Base-by-base conservation (phyloP, 768 basidiomycete genomes). In the Hygrocybe coccinea region DNA sequence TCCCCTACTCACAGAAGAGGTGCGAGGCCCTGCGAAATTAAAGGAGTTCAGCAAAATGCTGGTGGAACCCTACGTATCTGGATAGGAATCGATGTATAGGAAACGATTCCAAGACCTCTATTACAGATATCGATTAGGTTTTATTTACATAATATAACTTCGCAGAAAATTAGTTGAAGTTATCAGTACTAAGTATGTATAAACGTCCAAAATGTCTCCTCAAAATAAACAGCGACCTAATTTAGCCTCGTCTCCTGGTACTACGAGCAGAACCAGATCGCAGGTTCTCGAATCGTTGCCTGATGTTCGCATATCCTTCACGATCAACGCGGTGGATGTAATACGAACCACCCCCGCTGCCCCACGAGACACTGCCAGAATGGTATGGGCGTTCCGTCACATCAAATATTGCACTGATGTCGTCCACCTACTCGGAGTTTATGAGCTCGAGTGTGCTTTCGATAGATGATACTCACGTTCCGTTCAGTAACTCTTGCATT, bases 1-100 rank as follows among this genome's bases (percentile, higher is more conserved):
- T 47, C 97, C 97, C 2, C 74, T 99, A 35, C 82, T 98, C 52
- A 97, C 94, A 4, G 95, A 98, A 68, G 97, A 98, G 72, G 95
- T 98, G 3, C 82, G 97, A 63, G 97, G 97, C 4, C 91, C 92
- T 0, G 88, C 93, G 71, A 95, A 91, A 74, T 81, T 99, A 56
- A 85, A 86, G 65, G 86, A 91, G 67, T 97, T 97, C 67, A 93
- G 91, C 71, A 83, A 86, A 74, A 91, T 95, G 90, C 80, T 95
- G 17, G 84, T 94, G 43, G 79, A 84, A 63, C 90, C 92, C 3
- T 94, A 88, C 67, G 74, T 75, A 2, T 84, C 91, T 46, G 24
- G 34, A 25, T 14, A 43, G 10, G 72, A 77, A 64, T 77, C 59
- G 56, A 57, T 52, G 29, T 17, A 21, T 12, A 46, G n/a, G n/a